Evolutionary conservation across 169 alveolate species (phyloP), one percentile per base, ranked within the genome.

Genomic region (Eimeria tenella): DNA sequence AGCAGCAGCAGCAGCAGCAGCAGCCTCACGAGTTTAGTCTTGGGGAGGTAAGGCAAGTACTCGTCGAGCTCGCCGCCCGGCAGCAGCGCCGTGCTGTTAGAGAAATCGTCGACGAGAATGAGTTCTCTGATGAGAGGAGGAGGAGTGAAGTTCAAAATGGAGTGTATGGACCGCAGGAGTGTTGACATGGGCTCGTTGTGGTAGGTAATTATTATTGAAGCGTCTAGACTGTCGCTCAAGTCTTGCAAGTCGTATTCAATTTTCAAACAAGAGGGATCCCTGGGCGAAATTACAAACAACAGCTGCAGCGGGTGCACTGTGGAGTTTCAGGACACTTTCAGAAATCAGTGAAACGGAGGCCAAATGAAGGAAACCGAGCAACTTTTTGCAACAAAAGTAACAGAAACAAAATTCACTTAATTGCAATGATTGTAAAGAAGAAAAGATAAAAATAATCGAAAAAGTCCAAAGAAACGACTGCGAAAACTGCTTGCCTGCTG

Each of bases 111-210:
- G 15, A 95, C 94, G 70, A 95, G 70, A 15, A 95, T 79, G 55
- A 95, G 79, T 90, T 95, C 97, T 8, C 95, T 82, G 50, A 95
- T n/a, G 50, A 95, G 84, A 55, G 96, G 96, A 4, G 97, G 97
- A 9, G 97, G 97, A 62, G 97, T 95, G 88, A 21, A 31, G 86
- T 95, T 95, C 65, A 95, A 86, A n/a, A 95, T 84, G 5, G 96
- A 93, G 75, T 95, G 97, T 25, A 95, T 75, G 7, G 97, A 86
- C 71, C 97, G 86, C 50, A 95, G 93, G 42, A 95, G 92, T 19
- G 97, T 93, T 0, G 97, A 95, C 75, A 90, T 53, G 21, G 95
- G 97, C 86, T 95, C 97, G 79, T 95, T 95, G 81, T 90, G 86
- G 73, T 87, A 93, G 10, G 96, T 90, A 10, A 95, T 95, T 10